Conservation (phyloP, 129 eudicot genomes). For the Arctium lappa region DNA sequence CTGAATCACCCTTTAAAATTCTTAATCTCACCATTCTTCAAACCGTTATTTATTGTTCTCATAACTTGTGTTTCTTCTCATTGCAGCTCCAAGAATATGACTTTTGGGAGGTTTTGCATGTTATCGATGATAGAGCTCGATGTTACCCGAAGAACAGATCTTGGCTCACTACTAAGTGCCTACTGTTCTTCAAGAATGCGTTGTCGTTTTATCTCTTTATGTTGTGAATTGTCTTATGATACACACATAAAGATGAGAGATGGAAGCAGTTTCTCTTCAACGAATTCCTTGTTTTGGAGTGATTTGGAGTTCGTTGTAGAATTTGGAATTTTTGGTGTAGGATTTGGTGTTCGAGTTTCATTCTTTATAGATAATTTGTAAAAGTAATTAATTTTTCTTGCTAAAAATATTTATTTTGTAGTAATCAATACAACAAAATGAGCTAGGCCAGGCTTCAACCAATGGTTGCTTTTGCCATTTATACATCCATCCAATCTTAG, state of each 20-base stretch:
- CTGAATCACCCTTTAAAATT: not conserved
- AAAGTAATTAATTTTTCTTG: too few species aligned
- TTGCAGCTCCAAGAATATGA: slow-evolving; percentile 62
- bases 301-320: too few species aligned
- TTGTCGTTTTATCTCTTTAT: not conserved
- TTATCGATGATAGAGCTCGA: not conserved
- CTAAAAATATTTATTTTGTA: too few species aligned
- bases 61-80: not conserved
- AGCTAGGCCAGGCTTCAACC: not conserved
- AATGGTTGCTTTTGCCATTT: slow-evolving; percentile 5
- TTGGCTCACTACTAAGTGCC: not conserved
- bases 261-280: not conserved
- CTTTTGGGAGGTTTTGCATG: not conserved
- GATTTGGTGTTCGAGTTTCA: too few species aligned
- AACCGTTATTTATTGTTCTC: not conserved
- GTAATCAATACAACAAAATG: too few species aligned
- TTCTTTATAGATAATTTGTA: not conserved
- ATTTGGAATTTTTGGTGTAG: not conserved
- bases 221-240: not conserved
- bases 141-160: not conserved
- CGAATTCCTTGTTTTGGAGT: not conserved
- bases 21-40: not conserved
- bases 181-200: not conserved
- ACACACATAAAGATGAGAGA: not conserved
- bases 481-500: slow-evolving; percentile 10